phyloP scores from a whole-genome alignment of 2,329 filamentous ascomycete species.

The Epichloe elymi region DNA sequence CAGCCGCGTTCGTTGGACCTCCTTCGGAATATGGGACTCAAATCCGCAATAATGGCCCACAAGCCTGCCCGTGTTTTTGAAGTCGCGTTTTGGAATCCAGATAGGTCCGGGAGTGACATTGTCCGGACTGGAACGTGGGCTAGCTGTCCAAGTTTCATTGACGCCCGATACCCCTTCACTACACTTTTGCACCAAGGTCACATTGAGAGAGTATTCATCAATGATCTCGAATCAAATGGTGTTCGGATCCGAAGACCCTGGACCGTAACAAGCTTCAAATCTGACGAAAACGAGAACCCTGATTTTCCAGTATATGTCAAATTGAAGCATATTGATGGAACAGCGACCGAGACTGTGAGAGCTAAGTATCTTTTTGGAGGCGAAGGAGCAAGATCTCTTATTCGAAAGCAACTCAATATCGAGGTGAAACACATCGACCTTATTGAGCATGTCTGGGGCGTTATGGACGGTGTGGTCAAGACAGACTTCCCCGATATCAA shows the following conservation, averaged over 20 bases:
- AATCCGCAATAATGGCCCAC: constrained; percentile 75
- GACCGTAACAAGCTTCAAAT: constrained; percentile 47
- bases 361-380: constrained; percentile 61
- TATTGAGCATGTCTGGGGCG: constrained; percentile 60
- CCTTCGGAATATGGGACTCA: constrained; percentile 78
- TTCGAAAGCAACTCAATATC: constrained; percentile 53
- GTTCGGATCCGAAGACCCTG: constrained; percentile 50
- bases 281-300: constrained; percentile 39
- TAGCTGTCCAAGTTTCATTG: constrained; percentile 74
- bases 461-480: constrained; percentile 60
- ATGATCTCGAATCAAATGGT: constrained; percentile 49
- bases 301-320: constrained; percentile 72
- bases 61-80: constrained; percentile 78
- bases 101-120: constrained; percentile 41
- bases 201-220: constrained; percentile 58
- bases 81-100: constrained; percentile 60
- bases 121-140: constrained; percentile 64
- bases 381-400: constrained; percentile 55
- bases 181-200: constrained; percentile 58
- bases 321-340: constrained; percentile 64
- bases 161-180: constrained; percentile 58
- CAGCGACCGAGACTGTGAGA: constrained; percentile 50
- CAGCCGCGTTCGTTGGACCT: constrained; percentile 82
- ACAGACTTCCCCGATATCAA: constrained; percentile 70
- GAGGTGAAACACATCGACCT: constrained; percentile 59